Evolutionary conservation across 2,329 filamentous ascomycete species (phyloP).

Genomic region (Westerdykella ornata): DNA sequence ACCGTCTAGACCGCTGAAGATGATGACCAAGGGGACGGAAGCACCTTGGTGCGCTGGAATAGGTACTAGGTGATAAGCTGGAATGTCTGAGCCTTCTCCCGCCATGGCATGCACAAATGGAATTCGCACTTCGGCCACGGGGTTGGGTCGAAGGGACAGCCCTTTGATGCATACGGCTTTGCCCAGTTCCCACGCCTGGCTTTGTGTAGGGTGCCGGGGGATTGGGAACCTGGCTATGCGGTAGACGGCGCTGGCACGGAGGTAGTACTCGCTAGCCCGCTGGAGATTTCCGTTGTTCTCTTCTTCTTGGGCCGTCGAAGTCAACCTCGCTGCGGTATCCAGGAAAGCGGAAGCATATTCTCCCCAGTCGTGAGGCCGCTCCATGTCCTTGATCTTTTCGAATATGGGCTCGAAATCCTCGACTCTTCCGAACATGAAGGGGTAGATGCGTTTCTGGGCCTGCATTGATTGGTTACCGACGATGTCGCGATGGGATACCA

Average conservation of each 20-base stretch:
- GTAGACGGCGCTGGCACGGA: conserved; percentile 54
- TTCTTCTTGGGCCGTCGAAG: conserved; percentile 47
- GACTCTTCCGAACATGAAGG: conserved; percentile 65
- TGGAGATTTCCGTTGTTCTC: conserved; percentile 44
- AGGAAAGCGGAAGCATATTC: conserved; percentile 59
- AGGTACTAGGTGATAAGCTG: conserved; percentile 60
- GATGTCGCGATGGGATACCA: neutral
- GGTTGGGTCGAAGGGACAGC: conserved; percentile 41
- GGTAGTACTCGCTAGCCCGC: conserved; percentile 56
- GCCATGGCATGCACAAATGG: conserved; percentile 49
- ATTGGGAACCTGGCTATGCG: conserved; percentile 65
- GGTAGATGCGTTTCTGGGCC: conserved; percentile 56
- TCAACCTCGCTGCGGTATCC: conserved; percentile 54
- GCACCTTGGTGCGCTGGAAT: conserved; percentile 36
- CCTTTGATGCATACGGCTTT: conserved; percentile 58
- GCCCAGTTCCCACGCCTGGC: conserved; percentile 58
- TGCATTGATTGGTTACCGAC: conserved; percentile 6
- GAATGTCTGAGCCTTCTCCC: conserved; percentile 52
- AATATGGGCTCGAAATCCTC: conserved; percentile 67
- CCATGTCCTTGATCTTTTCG: conserved; percentile 53
- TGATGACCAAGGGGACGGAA: conserved; percentile 48
- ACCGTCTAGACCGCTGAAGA: conserved; percentile 54
- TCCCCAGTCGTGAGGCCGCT: conserved; percentile 57
- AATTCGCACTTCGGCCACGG: conserved; percentile 56
- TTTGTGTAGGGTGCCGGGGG: conserved; percentile 46